Conservation (phyloP, 192 early-diverging fungal genomes). For the Cladochytrium replicatum region DNA sequence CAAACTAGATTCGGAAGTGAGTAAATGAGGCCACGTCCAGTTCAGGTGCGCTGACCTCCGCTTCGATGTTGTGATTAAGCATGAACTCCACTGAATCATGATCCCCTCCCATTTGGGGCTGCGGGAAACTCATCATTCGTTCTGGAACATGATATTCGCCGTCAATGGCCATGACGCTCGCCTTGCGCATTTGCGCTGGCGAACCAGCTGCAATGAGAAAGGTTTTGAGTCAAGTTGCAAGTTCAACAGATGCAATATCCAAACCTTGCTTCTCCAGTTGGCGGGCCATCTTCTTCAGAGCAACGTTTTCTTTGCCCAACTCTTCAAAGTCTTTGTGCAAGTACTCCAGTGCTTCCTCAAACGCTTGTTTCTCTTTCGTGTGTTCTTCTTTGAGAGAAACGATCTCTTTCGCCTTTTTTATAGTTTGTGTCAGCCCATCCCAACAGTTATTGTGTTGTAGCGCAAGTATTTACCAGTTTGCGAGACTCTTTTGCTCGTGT, state of each 20-base stretch:
- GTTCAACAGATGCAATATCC: too few relatives aligned
- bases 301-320: slow-evolving; percentile 55
- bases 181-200: slow-evolving; percentile 5
- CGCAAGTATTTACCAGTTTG: slow-evolving; percentile 37
- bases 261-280: slow-evolving; percentile 10
- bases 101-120: slow-evolving; percentile 8
- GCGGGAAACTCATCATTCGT: slow-evolving; percentile 2
- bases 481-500: slow-evolving; percentile 60
- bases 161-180: slow-evolving; percentile 5
- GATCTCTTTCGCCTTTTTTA: slow-evolving; percentile 45
- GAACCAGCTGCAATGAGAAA: neutral
- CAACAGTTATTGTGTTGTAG: slow-evolving; percentile 3
- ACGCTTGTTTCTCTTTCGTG: slow-evolving; percentile 53
- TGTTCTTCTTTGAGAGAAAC: slow-evolving; percentile 45
- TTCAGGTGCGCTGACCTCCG: slow-evolving; percentile 12
- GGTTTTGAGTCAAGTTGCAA: neutral
- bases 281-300: slow-evolving; percentile 15
- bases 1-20: slow-evolving; percentile 31
- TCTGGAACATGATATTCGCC: slow-evolving; percentile 1
- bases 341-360: slow-evolving; percentile 59
- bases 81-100: neutral
- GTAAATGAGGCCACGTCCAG: slow-evolving; percentile 7
- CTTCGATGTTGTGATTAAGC: slow-evolving; percentile 10
- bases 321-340: slow-evolving; percentile 60
- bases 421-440: neutral